Conservation (phyloP, 139 green algal species). For the Haematococcus lacustris region DNA sequence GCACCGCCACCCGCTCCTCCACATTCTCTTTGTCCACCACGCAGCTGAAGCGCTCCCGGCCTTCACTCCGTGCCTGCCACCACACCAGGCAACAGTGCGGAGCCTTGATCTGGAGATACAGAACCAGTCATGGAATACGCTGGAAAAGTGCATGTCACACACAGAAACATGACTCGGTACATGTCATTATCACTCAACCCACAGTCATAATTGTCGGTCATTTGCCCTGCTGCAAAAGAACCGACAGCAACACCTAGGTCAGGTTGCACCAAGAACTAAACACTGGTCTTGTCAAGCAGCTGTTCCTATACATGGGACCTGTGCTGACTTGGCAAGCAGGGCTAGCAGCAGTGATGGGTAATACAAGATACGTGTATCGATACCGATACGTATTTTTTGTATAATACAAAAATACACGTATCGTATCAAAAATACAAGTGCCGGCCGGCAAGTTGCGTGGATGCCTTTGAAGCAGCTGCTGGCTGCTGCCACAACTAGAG, state of each 20-base stretch:
- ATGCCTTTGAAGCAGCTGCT: not conserved
- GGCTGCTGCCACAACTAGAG: not conserved
- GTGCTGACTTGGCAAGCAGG: not conserved
- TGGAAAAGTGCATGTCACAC: too few species aligned
- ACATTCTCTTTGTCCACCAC: constrained; percentile 15
- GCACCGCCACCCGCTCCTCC: constrained; percentile 1
- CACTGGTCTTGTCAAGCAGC: not conserved
- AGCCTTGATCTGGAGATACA: too few species aligned
- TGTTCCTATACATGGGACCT: too few species aligned
- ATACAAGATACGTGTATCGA: not conserved
- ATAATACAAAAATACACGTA: not conserved
- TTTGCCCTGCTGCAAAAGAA: too few species aligned
- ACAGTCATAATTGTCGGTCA: too few species aligned
- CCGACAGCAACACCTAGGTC: not conserved
- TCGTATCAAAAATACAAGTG: not conserved
- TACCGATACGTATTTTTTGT: not conserved
- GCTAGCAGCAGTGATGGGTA: not conserved
- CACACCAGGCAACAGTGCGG: not conserved
- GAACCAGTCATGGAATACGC: too few species aligned
- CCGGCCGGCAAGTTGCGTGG: not conserved
- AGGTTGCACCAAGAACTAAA: too few species aligned
- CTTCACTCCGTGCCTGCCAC: constrained; percentile 2
- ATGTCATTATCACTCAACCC: too few species aligned
- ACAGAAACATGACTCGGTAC: too few species aligned
- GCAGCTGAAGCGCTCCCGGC: not conserved